Evolutionary conservation across 805 yeast species (phyloP).

Genomic region (Lachancea thermotolerans): DNA sequence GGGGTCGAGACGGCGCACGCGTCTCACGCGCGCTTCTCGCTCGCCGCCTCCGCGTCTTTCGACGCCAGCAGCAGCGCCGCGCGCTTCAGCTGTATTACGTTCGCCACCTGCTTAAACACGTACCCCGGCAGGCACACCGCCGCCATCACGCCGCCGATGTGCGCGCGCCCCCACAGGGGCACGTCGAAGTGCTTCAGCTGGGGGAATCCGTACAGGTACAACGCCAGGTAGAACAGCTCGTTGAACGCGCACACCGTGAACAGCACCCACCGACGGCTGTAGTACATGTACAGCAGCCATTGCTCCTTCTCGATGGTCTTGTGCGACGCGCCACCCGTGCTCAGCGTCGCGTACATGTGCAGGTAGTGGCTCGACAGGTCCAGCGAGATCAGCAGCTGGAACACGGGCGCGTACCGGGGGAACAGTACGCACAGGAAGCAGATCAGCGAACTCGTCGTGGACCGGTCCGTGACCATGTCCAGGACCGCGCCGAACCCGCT

Average conservation of each 20-base stretch:
- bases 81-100: conserved; percentile 77
- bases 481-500: conserved; percentile 92
- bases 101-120: conserved; percentile 84
- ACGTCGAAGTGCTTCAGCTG: conserved; percentile 50
- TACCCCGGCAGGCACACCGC: conserved; percentile 74
- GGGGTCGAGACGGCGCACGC: no score
- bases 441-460: conserved; percentile 90
- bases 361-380: conserved; percentile 92
- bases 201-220: conserved; percentile 66
- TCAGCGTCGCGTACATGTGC: conserved; percentile 95
- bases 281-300: conserved; percentile 73
- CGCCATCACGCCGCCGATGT: conserved; percentile 54
- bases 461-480: conserved; percentile 98
- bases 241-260: conserved; percentile 89
- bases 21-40: conserved; percentile 8
- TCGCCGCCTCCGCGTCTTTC: conserved; percentile 45
- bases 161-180: no score
- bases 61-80: conserved; percentile 80
- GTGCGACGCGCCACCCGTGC: conserved; percentile 74
- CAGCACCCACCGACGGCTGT: conserved; percentile 75
- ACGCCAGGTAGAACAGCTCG: conserved; percentile 86
- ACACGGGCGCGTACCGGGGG: conserved; percentile 47
- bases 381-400: conserved; percentile 79
- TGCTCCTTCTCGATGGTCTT: conserved; percentile 72
- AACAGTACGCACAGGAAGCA: conserved; percentile 77